phyloP scores from a whole-genome alignment of 1,284 basidiomycete genomes.

The Polyporus tsugae region DNA sequence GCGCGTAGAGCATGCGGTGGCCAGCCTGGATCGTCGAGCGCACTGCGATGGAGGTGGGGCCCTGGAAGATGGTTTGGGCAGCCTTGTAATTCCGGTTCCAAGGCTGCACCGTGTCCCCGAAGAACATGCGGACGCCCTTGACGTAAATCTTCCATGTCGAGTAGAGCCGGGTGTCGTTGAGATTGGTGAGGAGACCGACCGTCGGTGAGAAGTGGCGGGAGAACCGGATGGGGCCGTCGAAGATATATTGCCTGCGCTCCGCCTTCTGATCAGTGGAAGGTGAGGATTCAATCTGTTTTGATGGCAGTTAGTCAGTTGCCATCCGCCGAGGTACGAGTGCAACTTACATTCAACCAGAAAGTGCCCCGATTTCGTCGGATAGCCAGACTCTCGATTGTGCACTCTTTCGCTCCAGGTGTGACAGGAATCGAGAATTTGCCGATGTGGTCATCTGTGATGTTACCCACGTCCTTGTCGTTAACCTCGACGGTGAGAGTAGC shows the following conservation, averaged over 20 bases:
- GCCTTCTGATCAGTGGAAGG: constrained; percentile 49
- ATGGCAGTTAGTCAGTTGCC: neutral
- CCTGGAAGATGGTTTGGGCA: constrained; percentile 74
- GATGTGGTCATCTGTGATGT: constrained; percentile 66
- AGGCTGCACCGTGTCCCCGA: constrained; percentile 64
- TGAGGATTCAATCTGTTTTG: constrained; percentile 50
- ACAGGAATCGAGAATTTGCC: constrained; percentile 68
- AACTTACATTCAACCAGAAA: constrained; percentile 71
- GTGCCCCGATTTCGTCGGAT: constrained; percentile 60
- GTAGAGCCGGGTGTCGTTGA: constrained; percentile 72
- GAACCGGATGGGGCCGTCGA: constrained; percentile 77
- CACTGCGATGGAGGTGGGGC: constrained; percentile 65
- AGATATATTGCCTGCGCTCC: constrained; percentile 59
- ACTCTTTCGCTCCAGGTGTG: constrained; percentile 65
- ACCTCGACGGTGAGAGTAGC: constrained; percentile 66
- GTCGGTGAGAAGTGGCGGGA: constrained; percentile 75
- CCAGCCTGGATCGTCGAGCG: constrained; percentile 74
- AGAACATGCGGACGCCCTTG: constrained; percentile 64
- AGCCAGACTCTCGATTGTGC: constrained; percentile 60
- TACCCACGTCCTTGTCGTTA: constrained; percentile 71
- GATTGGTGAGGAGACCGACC: constrained; percentile 65
- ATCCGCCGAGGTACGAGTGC: neutral
- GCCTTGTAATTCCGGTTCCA: constrained; percentile 75
- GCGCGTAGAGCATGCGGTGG: constrained; percentile 78
- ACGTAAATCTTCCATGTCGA: constrained; percentile 83